Evolutionary conservation across 1,139 yeast genomes (phyloP), one percentile per base, ranked within the genome.

Genomic region (Yamadazyma atlantica): DNA sequence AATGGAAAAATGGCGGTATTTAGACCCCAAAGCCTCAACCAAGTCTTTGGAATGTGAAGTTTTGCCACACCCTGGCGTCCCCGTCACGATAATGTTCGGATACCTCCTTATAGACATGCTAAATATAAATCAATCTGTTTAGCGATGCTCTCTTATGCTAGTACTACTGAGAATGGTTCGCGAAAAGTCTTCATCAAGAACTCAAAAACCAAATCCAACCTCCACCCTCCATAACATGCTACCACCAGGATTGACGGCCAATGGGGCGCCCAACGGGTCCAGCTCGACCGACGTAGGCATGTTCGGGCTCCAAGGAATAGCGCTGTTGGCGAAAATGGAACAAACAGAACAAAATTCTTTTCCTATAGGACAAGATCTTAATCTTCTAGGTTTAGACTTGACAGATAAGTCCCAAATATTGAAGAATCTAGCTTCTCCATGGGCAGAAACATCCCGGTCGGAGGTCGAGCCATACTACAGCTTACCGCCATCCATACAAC

Each of bases 31-130:
- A 2, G 11, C 15, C 7, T 36, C 37, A 1, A 13, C 17, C 11
- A 48, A 35, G n/a, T 26, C 22, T 9, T 39, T 29, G 3, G 92
- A 80, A 52, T 90, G 97, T 14, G 92, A 82, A 1, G 97, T 78
- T 56, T 92, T 92, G 11, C 99, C 99, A 51, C 97, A 88, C 0
- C 98, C 97, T 11, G 98, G 98, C 1, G 98, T 94, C 3, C 98
- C 98, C 5, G 97, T 92, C 36, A 92, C 76, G 29, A 94, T 78
- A 32, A 92, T 82, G 58, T 94, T 94, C 10, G 96, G 96, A 28
- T 66, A 57, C 30, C 53, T n/a, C 12, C 31, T n/a, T n/a, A n/a
- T 28, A 9, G 21, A 6, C 29, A 26, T 28, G 10, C 29, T 27
- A n/a, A n/a, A n/a, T n/a, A n/a, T n/a, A n/a, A n/a, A n/a, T n/a